Conservation (phyloP, 2,329 filamentous ascomycete species). For the Cladophialophora psammophila region DNA sequence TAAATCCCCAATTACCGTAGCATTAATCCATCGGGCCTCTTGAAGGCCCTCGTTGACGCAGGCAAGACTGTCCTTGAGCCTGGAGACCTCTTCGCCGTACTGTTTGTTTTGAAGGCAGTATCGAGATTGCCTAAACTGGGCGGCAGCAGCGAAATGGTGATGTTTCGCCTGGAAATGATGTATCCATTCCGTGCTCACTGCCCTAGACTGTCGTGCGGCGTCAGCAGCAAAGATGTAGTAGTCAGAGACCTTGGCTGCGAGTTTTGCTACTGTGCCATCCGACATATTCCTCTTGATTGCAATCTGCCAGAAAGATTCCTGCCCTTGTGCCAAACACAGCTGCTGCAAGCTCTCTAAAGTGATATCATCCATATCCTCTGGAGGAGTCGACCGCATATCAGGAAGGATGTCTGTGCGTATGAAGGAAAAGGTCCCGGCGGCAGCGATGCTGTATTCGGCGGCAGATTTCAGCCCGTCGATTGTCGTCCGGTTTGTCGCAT, state of each 20-base stretch:
- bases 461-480: constrained; percentile 85
- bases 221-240: constrained; percentile 86
- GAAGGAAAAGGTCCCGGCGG: constrained; percentile 82
- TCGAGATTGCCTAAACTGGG: constrained; percentile 88
- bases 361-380: constrained; percentile 93
- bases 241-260: constrained; percentile 90
- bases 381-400: constrained; percentile 81
- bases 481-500: constrained; percentile 77
- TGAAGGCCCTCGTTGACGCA: constrained; percentile 88
- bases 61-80: constrained; percentile 78
- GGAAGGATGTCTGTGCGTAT: constrained; percentile 79
- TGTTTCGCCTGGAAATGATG: constrained; percentile 98
- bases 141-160: constrained; percentile 94
- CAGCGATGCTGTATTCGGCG: constrained; percentile 86
- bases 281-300: constrained; percentile 93
- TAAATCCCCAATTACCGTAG: constrained; percentile 80
- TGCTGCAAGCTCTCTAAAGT: constrained; percentile 84
- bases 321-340: constrained; percentile 87
- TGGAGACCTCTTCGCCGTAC: constrained; percentile 93
- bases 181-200: constrained; percentile 93
- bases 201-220: constrained; percentile 84
- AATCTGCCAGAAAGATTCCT: constrained; percentile 98
- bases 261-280: constrained; percentile 87
- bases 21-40: constrained; percentile 82
- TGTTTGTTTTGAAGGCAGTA: constrained; percentile 92